Evolutionary conservation across 1,284 basidiomycete genomes (phyloP).

Genomic region (Gymnopus androsaceus): DNA sequence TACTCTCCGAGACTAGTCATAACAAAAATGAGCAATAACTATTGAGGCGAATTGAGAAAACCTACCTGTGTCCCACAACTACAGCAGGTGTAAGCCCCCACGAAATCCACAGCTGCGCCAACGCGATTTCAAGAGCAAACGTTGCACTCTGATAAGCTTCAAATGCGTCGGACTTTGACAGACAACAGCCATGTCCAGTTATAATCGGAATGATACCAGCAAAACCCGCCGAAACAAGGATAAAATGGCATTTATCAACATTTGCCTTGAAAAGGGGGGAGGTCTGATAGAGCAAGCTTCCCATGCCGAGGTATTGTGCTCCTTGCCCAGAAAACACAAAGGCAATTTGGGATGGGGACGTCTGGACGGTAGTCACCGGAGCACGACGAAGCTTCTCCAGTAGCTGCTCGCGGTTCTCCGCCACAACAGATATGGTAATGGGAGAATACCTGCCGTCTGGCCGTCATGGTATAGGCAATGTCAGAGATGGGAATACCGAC

Average conservation of each 20-base stretch:
- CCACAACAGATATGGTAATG: conserved; percentile 54
- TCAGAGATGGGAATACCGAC: conserved; percentile 40
- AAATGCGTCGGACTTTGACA: conserved; percentile 34
- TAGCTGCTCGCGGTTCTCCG: conserved; percentile 44
- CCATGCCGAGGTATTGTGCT: conserved; percentile 68
- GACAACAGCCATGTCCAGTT: conserved; percentile 19
- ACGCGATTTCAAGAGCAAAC: conserved; percentile 61
- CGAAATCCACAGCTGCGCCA: conserved; percentile 60
- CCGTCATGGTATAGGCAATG: conserved; percentile 65
- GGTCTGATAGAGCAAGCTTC: conserved; percentile 50
- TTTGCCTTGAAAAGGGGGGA: conserved; percentile 45
- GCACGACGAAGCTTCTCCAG: conserved; percentile 43
- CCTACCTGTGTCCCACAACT: conserved; percentile 69
- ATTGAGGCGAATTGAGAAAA: conserved; percentile 10
- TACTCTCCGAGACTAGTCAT: conserved; percentile 68
- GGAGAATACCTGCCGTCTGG: conserved; percentile 57
- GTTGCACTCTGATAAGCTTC: conserved; percentile 55
- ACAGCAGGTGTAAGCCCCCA: conserved; percentile 63
- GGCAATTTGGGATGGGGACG: conserved; percentile 35
- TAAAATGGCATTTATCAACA: conserved; percentile 59
- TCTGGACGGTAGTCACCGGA: conserved; percentile 28
- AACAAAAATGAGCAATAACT: conserved; percentile 10
- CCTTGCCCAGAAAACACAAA: conserved; percentile 80
- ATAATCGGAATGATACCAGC: conserved; percentile 52
- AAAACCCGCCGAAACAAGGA: conserved; percentile 51